phyloP scores from a whole-genome alignment of 1,284 basidiomycete genomes.

The Peniophora sp. region DNA sequence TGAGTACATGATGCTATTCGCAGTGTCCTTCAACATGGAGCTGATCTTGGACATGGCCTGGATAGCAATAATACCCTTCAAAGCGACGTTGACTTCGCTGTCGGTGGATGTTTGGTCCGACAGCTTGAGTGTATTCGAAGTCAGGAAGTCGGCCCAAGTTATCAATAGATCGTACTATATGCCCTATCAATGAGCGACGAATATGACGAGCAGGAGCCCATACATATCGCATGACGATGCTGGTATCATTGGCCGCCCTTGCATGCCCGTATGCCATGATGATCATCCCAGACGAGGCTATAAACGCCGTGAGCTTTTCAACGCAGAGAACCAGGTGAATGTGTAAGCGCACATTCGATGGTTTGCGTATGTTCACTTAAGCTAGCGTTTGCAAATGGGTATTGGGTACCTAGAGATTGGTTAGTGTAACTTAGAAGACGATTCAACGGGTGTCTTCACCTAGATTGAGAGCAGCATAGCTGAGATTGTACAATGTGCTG shows the following conservation, averaged over 20 bases:
- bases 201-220: too few relatives aligned
- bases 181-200: too few relatives aligned
- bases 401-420: too few relatives aligned
- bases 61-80: neutral
- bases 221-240: slow-evolving; percentile 1
- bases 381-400: too few relatives aligned
- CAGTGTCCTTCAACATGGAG: neutral
- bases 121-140: slow-evolving; percentile 1
- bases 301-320: too few relatives aligned
- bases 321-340: too few relatives aligned
- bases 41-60: neutral
- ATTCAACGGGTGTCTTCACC: neutral
- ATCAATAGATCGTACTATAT: slow-evolving; percentile 1
- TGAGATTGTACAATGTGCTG: neutral
- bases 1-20: neutral
- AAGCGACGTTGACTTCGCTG: neutral
- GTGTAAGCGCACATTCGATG: neutral
- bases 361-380: too few relatives aligned
- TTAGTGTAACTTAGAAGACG: too few relatives aligned
- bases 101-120: neutral
- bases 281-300: neutral
- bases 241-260: neutral
- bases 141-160: slow-evolving; percentile 5
- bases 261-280: slow-evolving; percentile 8
- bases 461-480: slow-evolving; percentile 4